Base-by-base conservation (phyloP, 2,329 filamentous ascomycete species). In the Talaromyces pinophilus region DNA sequence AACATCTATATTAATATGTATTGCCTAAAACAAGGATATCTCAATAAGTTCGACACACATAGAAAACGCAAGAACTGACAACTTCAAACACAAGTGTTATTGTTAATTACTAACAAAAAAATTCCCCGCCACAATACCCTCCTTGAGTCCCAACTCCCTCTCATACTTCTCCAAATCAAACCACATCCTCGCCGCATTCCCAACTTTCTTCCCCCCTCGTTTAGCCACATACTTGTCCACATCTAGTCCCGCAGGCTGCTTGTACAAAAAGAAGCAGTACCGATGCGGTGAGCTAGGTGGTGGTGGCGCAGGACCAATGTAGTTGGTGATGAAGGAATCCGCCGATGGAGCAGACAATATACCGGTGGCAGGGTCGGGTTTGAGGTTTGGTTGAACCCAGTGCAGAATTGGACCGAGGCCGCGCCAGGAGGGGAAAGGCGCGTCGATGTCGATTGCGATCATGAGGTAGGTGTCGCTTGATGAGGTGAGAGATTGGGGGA, bases 391-490 rank as follows among this genome's bases (percentile, higher is more conserved):
- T 67, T 84, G 81, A 59, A 83, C 72, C 76, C 81, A 83, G 73
- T 85, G 83, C 62, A 84, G 70, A 38, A 83, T 76, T 1, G 83
- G 83, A 5, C 81, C 77, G 0, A 84, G 72, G 33, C 81, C 67
- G 30, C 71, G 69, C 61, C 80, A 77, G 13, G 78, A 80, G 0
- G 76, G 77, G 68, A 80, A 81, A 0, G 83, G 83, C 0, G 83
- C 79, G 73, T 85, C 83, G 17, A 83, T 74, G 68, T 85, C 83
- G 33, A 85, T 70, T 57, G 72, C 73, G 28, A 83, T 70, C 65
- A 81, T 70, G 28, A 84, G 65, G 72, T 82, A 84, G 30, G 70
- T 75, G 5, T 64, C 62, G 57, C 6, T 46, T 30, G 69, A 62
- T 1, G 62, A 48, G 5, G 25, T 3, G 25, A 55, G n/a, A 40